Evolutionary conservation across 106 monocot genomes (phyloP), one percentile per base, ranked within the genome.

Genomic region (Vanilla planifolia): DNA sequence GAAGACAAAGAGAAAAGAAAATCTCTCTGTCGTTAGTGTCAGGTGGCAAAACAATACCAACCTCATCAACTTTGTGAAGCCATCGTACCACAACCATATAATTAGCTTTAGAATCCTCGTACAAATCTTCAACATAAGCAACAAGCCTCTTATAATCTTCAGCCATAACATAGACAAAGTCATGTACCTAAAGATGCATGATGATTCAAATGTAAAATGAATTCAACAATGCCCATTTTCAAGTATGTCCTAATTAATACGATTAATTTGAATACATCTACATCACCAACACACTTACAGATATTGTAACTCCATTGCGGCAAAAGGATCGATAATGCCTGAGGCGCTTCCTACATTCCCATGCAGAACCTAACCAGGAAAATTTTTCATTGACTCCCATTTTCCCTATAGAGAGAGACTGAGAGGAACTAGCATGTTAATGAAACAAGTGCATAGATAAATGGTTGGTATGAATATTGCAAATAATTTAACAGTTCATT

Each of bases 41-140:
- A 7, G 67, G 66, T 51, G 85, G 88, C 62, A 88, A 65, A 70
- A 75, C 33, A 70, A 74, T 44, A 73, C 73, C 68, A 77, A 93
- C 79, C 67, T 93, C 93, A 46, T 89, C 89, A 80, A 77, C 64
- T 80, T 82, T 77, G 74, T 89, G 85, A 71, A 93, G 83, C 93
- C 93, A 93, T 34, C 72, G 85, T 60, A 89, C 89, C 42, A 64
- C 74, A 56, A 83, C 89, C 73, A 83, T 85, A 17, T 75, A 85
- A 16, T 68, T 63, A 5, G 37, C 60, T 33, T 59, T 81, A 43
- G 63, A n/a, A 59, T 93, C 89, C 66, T 85, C 89, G 36, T 93
- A 93, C n/a, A 93, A 33, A 74, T 93, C 93, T 62, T 89, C 93
- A 28, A 93, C 75, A 80, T 93, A 85, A 34, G 93, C 93, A 55